phyloP scores from a whole-genome alignment of 2,329 filamentous ascomycete species.

The Delphinella strobiligena region DNA sequence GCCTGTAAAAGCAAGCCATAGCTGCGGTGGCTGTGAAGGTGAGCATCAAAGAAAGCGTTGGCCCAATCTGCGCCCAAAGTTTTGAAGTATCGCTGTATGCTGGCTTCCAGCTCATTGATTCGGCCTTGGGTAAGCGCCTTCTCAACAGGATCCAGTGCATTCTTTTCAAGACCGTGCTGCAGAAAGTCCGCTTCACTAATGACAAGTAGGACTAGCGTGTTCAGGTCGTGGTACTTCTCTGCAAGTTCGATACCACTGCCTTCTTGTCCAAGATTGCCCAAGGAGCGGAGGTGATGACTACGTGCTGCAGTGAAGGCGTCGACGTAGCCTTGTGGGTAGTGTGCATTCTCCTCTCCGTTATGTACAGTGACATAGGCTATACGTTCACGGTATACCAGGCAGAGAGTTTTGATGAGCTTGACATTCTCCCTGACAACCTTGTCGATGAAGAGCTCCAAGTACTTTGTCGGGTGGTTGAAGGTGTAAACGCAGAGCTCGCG shows the following conservation, averaged over 20 bases:
- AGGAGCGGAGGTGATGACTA: conserved; percentile 27
- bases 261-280: conserved; percentile 40
- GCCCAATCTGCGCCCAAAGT: conserved; percentile 55
- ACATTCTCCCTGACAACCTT: conserved; percentile 41
- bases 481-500: conserved; percentile 27
- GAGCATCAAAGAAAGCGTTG: conserved; percentile 63
- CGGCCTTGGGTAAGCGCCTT: conserved; percentile 33
- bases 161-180: conserved; percentile 22
- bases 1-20: conserved; percentile 51
- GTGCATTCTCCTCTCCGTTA: conserved; percentile 33
- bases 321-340: conserved; percentile 37
- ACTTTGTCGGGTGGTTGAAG: conserved; percentile 23
- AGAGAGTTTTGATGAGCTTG: conserved; percentile 44
- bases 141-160: conserved; percentile 6
- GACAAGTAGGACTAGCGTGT: conserved; percentile 44
- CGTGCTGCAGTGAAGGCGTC: conserved; percentile 29
- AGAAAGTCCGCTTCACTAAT: conserved; percentile 31
- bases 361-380: conserved; percentile 46
- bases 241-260: conserved; percentile 48
- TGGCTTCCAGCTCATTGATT: conserved; percentile 28
- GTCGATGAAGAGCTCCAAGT: conserved; percentile 16
- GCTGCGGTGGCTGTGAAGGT: conserved; percentile 19
- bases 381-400: conserved; percentile 47
- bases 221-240: conserved; percentile 51
- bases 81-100: conserved; percentile 44